phyloP scores from a whole-genome alignment of 2,329 filamentous ascomycete genomes.

The Orbilia brochopaga region DNA sequence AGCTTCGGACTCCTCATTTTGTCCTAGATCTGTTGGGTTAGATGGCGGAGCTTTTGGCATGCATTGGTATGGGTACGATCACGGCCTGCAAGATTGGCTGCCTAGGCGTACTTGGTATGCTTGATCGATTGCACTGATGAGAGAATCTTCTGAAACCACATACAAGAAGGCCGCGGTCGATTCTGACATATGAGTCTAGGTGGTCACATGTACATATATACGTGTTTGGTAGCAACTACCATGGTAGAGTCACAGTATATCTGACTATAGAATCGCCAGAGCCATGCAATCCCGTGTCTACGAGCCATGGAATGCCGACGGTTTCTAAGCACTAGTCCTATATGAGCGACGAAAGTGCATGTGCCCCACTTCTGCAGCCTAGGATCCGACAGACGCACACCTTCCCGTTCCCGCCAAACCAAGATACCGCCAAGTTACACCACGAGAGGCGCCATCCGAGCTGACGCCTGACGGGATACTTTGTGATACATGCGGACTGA shows the following conservation, averaged over 20 bases:
- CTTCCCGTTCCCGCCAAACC: slow-evolving; percentile 36
- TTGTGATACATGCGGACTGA: too few relatives aligned
- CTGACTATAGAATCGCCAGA: neutral
- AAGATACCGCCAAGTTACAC: slow-evolving; percentile 36
- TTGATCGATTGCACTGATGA: neutral
- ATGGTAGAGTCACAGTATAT: neutral
- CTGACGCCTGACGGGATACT: neutral
- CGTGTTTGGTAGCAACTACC: neutral
- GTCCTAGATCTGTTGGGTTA: neutral
- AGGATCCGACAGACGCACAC: slow-evolving; percentile 11
- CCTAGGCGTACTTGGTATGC: neutral
- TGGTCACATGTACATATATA: neutral
- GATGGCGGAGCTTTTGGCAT: neutral
- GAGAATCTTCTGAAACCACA: neutral
- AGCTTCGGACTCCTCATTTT: neutral
- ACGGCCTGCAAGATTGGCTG: slow-evolving; percentile 7
- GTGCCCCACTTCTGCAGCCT: slow-evolving; percentile 39
- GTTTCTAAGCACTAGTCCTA: too few relatives aligned
- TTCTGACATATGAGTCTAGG: neutral
- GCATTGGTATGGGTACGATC: slow-evolving; percentile 6
- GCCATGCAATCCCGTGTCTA: neutral
- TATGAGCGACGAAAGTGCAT: too few relatives aligned
- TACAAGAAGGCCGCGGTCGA: neutral
- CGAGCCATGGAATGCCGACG: neutral
- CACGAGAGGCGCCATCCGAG: neutral